Evolutionary conservation across 2,329 filamentous ascomycete genomes (phyloP), one percentile per base, ranked within the genome.

Genomic region (Fulvia fulva): DNA sequence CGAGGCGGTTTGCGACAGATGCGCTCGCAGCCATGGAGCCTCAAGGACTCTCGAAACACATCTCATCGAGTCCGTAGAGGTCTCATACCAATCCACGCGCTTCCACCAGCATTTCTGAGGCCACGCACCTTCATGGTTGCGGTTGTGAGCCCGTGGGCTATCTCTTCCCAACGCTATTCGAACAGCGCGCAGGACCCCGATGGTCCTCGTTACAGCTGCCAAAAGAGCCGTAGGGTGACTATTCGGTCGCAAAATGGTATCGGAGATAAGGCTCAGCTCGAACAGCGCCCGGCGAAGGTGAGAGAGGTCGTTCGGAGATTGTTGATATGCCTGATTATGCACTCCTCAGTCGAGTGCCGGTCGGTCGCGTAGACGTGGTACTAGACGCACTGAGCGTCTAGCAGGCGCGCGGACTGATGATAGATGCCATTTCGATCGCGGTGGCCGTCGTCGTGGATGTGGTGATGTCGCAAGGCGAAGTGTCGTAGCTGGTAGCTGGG

Each of bases 291-390:
- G n/a, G 25, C 19, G 44, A 30, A 26, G 14, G 61, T 59, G 11
- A n/a, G 55, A 51, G 28, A 28, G 57, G 52, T 55, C 45, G 41
- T 43, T 44, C 34, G 46, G 30, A 34, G 32, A 37, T 37, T 53
- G 47, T 56, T 37, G 46, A 57, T 59, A 50, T 50, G 60, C 64
- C 64, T 63, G 56, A 60, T 62, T 61, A 60, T 60, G 68, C 70
- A 68, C 61, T 67, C 70, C 70, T 72, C 70, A 56, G 57, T 68
- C 69, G 70, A 67, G 66, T 69, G 70, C 68, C 69, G 70, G 65
- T 37, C 62, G 51, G 66, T 68, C 65, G 65, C 64, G 58, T 28
- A 61, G 63, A 65, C 62, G 60, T 46, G 51, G 46, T 51, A 64
- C 68, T 69, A 71, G 68, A 70, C 67, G 68, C 68, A 32, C 51